Base-by-base conservation (phyloP, 2,329 filamentous ascomycete species). In the Phialocephala subalpina region DNA sequence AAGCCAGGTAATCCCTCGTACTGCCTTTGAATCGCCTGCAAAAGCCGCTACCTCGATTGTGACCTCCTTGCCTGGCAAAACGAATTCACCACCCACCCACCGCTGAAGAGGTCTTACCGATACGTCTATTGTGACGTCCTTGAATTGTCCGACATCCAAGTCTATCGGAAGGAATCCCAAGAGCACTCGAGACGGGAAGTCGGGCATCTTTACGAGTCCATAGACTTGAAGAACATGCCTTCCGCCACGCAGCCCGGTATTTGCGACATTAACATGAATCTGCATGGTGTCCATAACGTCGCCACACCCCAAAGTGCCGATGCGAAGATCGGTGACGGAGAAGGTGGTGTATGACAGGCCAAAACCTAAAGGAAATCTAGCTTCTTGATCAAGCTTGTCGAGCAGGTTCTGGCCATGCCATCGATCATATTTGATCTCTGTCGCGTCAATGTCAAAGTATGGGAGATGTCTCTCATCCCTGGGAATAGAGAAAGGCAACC, bases 401-500 rank as follows among this genome's bases (percentile, higher is more conserved):
- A 58, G 56, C 16, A 58, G 33, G 18, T 27, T 18, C 25, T 58
- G 56, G 35, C 56, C 56, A 22, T 25, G 36, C 29, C 29, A 40
- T 16, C 56, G 27, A 40, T 58, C 56, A n/a, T 58, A 58, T 6
- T 6, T 18, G 25, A 58, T 58, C 14, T 58, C 20, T 36, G 56
- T 38, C 11, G 56, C 56, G 5, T 58, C 35, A 8, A 20, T 20
- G 20, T 58, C 56, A 58, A 58, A 58, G 35, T 38, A 42, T 7
- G 56, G 56, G 7, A 38, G 35, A 38, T 38, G 35, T 7, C 35
- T 38, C 35, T 38, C 35, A 38, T 38, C 35, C 35, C 14, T 67
- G 2, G 64, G 64, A 35, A 67, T 67, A n/a, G 64, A 67, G 36
- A 67, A 67, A 27, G 64, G 64, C 45, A 67, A 57, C 25, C 64